phyloP scores from a whole-genome alignment of 2,329 filamentous ascomycete species.

The Verticillium albo-atrum region DNA sequence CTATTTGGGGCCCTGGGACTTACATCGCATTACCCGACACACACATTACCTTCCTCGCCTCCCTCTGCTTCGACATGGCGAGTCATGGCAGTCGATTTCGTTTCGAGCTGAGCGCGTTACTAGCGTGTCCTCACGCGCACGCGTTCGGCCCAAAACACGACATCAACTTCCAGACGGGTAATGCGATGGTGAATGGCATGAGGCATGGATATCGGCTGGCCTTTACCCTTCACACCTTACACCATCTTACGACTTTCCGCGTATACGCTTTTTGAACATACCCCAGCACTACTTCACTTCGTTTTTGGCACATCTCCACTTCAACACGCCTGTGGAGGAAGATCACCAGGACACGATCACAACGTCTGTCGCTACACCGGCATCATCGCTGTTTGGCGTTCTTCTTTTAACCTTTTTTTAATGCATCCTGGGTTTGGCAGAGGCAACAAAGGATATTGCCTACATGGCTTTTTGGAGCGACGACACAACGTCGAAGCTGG shows the following conservation, averaged over 20 bases:
- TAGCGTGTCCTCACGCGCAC: not conserved
- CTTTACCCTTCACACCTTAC: not conserved
- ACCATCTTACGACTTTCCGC: not conserved
- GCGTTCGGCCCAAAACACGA: not conserved
- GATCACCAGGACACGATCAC: slow-evolving; percentile 2
- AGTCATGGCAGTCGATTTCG: not conserved
- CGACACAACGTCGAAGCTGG: not conserved
- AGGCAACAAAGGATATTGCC: not conserved
- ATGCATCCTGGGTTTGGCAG: not conserved
- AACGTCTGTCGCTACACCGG: not conserved
- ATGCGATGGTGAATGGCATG: not conserved
- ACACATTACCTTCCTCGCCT: not conserved
- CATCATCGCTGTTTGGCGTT: not conserved
- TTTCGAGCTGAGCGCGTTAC: not conserved
- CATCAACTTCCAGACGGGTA: not conserved
- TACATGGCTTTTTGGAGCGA: not conserved
- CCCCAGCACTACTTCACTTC: slow-evolving; percentile 5
- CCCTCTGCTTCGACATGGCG: not conserved
- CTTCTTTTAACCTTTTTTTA: not conserved
- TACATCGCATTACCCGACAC: not conserved
- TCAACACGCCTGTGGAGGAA: slow-evolving; percentile 20
- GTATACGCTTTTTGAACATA: not conserved
- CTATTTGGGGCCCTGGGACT: not conserved
- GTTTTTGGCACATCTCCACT: slow-evolving; percentile 8
- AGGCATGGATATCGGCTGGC: not conserved